Evolutionary conservation across 345 rosid genomes (phyloP).

Genomic region (Pistacia integerrima): DNA sequence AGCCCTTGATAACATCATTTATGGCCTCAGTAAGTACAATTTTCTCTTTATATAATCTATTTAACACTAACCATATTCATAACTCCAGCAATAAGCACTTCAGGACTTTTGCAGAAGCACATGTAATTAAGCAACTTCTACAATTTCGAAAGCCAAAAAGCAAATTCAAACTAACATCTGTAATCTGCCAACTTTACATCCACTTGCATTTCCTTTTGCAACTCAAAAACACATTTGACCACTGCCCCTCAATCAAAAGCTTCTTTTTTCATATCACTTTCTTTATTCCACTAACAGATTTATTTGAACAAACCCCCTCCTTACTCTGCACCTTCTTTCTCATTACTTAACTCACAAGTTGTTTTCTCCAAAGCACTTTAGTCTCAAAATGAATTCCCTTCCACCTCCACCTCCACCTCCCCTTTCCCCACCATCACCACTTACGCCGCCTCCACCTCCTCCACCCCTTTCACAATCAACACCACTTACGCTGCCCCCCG

Average conservation of each 20-base stretch:
- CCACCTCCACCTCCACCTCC: slow-evolving; percentile 26
- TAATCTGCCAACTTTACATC: slow-evolving; percentile 30
- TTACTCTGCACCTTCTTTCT: too few relatives aligned
- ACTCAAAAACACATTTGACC: slow-evolving; percentile 10
- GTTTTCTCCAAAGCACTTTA: too few relatives aligned
- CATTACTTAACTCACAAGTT: too few relatives aligned
- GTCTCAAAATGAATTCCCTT: slow-evolving; percentile 4
- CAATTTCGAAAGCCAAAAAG: too few relatives aligned
- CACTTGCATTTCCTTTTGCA: slow-evolving; percentile 36
- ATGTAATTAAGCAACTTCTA: too few relatives aligned
- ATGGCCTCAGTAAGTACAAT: too few relatives aligned
- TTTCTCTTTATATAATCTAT: too few relatives aligned
- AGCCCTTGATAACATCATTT: too few relatives aligned
- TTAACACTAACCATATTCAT: too few relatives aligned
- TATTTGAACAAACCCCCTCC: slow-evolving; percentile 24
- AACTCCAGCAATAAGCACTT: too few relatives aligned
- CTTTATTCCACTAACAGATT: slow-evolving; percentile 30
- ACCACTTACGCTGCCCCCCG: slow-evolving; percentile 18
- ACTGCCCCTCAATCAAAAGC: slow-evolving; percentile 41
- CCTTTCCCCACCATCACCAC: background rate
- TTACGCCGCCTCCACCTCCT: slow-evolving; percentile 15
- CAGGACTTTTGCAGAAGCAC: too few relatives aligned
- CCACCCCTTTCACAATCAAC: slow-evolving; percentile 26
- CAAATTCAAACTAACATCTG: slow-evolving; percentile 22
- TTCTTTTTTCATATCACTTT: background rate